phyloP scores from a whole-genome alignment of 2,329 filamentous ascomycete species.

The Penicillium sp. region DNA sequence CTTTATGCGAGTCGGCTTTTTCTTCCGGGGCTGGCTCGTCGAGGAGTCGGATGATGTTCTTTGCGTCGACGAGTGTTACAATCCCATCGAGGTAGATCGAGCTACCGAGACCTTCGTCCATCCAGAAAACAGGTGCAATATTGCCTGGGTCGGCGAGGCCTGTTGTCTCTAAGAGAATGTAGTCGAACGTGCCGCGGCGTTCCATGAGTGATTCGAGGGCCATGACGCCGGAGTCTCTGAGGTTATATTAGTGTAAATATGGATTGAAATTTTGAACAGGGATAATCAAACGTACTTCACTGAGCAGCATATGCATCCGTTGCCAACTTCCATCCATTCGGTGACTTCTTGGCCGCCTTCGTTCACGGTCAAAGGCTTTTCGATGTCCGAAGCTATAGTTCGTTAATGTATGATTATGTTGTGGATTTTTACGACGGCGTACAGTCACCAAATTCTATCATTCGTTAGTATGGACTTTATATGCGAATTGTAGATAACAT shows the following conservation, averaged over 20 bases:
- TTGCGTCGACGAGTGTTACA: constrained; percentile 91
- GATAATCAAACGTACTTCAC: constrained; percentile 69
- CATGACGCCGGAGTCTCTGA: constrained; percentile 83
- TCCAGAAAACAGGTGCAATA: constrained; percentile 94
- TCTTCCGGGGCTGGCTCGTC: constrained; percentile 62
- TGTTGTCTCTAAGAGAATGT: constrained; percentile 95
- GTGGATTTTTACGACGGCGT: constrained; percentile 33
- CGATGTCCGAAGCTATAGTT: constrained; percentile 77
- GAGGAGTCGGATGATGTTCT: constrained; percentile 80
- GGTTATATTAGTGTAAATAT: neutral
- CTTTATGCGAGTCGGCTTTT: constrained; percentile 46
- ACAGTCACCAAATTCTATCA: constrained; percentile 77
- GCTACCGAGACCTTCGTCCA: constrained; percentile 92
- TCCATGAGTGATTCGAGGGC: constrained; percentile 97
- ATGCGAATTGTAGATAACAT: constrained; percentile 25
- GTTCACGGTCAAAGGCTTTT: constrained; percentile 91
- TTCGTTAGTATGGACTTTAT: constrained; percentile 15
- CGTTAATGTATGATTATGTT: neutral
- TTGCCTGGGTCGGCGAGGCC: constrained; percentile 95
- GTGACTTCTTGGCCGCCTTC: constrained; percentile 79
- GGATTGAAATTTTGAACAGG: neutral
- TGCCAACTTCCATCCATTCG: constrained; percentile 94
- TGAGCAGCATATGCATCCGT: constrained; percentile 96
- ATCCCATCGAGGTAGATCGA: constrained; percentile 97
- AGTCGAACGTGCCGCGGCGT: constrained; percentile 90